A percentile compares a stretch with the other conserved stretches of the same genome.
phyloP scores from a whole-genome alignment of 805 yeast genomes.

The Starmerella bombicola region DNA sequence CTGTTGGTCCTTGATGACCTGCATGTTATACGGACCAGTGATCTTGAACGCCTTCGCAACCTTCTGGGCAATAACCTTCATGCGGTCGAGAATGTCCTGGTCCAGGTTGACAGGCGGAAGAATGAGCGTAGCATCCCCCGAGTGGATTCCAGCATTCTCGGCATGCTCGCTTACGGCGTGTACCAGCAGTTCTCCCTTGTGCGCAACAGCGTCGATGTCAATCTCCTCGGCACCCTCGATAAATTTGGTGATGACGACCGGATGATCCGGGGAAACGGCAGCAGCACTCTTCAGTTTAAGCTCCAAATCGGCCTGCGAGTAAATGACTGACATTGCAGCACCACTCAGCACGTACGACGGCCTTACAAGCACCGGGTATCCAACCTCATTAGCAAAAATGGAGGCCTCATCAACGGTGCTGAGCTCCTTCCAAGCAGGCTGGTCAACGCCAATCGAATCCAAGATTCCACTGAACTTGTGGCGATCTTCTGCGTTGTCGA shows the following conservation, averaged over 20 bases:
- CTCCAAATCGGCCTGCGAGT: constrained; percentile 65
- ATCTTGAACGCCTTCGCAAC: constrained; percentile 91
- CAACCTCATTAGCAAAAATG: constrained; percentile 69
- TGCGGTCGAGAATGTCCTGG: constrained; percentile 51
- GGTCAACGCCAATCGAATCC: constrained; percentile 87
- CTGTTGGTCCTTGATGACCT: constrained; percentile 87
- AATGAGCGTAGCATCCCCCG: constrained; percentile 94
- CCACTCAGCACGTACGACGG: constrained; percentile 96
- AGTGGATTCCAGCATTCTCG: constrained; percentile 97
- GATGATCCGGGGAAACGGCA: constrained; percentile 88
- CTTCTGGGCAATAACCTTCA: constrained; percentile 81
- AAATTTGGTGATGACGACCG: constrained; percentile 92
- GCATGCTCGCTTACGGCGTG: constrained; percentile 97
- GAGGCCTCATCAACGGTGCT: constrained; percentile 78
- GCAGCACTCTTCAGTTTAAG: constrained; percentile 76
- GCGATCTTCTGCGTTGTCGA: constrained; percentile 96
- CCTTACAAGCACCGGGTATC: constrained; percentile 92
- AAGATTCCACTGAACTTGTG: constrained; percentile 91
- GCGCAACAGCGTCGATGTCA: constrained; percentile 93
- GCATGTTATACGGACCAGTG: constrained; percentile 98
- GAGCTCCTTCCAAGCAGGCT: constrained; percentile 96
- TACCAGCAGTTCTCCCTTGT: constrained; percentile 73
- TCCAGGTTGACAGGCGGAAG: constrained; percentile 80
- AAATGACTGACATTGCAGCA: constrained; percentile 96
- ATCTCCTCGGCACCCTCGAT: constrained; percentile 94